These are phyloP conservation scores for Cladophialophora immunda DNA, from an alignment of 2,329 filamentous ascomycete species.

Conservation along the genomic window DNA sequence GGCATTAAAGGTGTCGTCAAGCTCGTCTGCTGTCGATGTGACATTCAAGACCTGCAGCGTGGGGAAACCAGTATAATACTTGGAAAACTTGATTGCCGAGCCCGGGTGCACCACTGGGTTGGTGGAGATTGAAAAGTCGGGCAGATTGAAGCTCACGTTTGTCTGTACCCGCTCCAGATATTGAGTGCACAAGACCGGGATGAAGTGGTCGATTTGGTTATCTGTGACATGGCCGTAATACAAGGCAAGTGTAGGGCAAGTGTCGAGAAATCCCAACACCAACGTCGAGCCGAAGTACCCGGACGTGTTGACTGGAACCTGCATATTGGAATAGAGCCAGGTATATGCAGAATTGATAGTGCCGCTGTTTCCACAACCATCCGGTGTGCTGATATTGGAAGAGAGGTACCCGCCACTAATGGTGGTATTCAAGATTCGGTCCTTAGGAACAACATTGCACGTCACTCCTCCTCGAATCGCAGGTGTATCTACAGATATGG, in stretches of 20 bases:
- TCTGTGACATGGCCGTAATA: conserved; percentile 35
- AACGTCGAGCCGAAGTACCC: conserved; percentile 32
- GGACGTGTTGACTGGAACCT: conserved; percentile 28
- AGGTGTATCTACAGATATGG: conserved; percentile 26
- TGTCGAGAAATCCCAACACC: conserved; percentile 22
- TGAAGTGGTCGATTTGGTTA: conserved; percentile 32
- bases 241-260: conserved; percentile 28
- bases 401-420: conserved; percentile 11
- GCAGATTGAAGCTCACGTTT: conserved; percentile 32
- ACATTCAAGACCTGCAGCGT: conserved; percentile 28
- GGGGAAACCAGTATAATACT: conserved; percentile 17
- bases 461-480: conserved; percentile 29
- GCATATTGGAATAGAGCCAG: conserved; percentile 12
- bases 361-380: conserved; percentile 32
- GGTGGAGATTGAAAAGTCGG: conserved; percentile 23
- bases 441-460: conserved; percentile 31
- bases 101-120: conserved; percentile 17
- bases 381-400: conserved; percentile 32
- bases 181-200: conserved; percentile 36
- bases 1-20: conserved; percentile 29
- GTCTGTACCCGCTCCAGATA: conserved; percentile 39
- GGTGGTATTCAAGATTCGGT: conserved; percentile 24
- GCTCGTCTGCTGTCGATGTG: conserved; percentile 20
- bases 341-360: conserved; percentile 11
- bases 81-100: conserved; percentile 30